These are phyloP conservation scores for Houttuynia cordata DNA, from an alignment of 164 flowering plant species.

Conservation along the genomic window DNA sequence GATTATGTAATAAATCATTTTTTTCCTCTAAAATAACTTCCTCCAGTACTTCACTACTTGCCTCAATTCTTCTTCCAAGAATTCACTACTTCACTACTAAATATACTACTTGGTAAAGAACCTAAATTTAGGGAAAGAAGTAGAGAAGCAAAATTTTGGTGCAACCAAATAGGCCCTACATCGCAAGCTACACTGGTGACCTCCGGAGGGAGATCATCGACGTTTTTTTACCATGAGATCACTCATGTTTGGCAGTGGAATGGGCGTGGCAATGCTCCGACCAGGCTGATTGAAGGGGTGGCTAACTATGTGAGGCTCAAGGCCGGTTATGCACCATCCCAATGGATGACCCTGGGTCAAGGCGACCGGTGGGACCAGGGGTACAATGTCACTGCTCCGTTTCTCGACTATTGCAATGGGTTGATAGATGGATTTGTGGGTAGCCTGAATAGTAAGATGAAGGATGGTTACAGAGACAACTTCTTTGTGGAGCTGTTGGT, in stretches of 20 bases:
- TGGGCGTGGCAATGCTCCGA: slow-evolving; percentile 37
- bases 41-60: no score
- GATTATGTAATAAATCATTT: no score
- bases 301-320: slow-evolving; percentile 60
- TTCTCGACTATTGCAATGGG: slow-evolving; percentile 48
- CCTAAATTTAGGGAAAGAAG: no score
- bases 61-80: no score
- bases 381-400: slow-evolving; percentile 52
- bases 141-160: no score
- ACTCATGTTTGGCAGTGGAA: slow-evolving; percentile 71
- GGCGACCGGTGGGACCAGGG: slow-evolving; percentile 58
- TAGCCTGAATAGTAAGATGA: slow-evolving; percentile 47
- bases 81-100: no score
- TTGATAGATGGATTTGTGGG: slow-evolving; percentile 51
- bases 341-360: slow-evolving; percentile 45
- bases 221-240: slow-evolving; percentile 46
- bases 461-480: slow-evolving; percentile 25
- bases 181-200: slow-evolving; percentile 31
- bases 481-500: slow-evolving; percentile 47
- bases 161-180: no score
- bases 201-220: slow-evolving; percentile 40
- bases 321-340: slow-evolving; percentile 38
- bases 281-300: slow-evolving; percentile 55
- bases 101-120: no score
- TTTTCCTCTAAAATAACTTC: no score